Base-by-base conservation (phyloP, 495 filamentous ascomycete species). In the Parachaetomium inaequale region DNA sequence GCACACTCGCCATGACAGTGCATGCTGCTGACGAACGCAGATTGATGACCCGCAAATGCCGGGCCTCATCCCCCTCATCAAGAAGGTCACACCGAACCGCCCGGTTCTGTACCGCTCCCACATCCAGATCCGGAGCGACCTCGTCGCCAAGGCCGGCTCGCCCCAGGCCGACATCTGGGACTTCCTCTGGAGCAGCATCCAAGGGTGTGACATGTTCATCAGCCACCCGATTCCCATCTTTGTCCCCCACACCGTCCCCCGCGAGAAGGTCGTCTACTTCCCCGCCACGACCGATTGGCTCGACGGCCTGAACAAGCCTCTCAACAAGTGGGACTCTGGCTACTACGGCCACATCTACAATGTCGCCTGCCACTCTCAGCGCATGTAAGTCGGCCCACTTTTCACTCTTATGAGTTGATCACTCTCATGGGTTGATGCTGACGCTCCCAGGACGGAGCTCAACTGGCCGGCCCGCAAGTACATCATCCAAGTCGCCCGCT, bases 21-120 rank as follows among this genome's bases (percentile, higher is more conserved):
- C 23, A 62, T 61, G 62, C 64, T 61, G 62, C 64, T 68, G 52
- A 67, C 54, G 8, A 21, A 3, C 55, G 7, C 59, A 83, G 81
- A 82, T 86, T 21, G 92, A 96, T 66, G 91, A 96, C 65, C 90
- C 91, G 19, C 92, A 95, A 75, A 93, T 95, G 91, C 91, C 91
- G 4, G 83, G 81, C 3, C 72, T 96, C 25, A 92, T 95, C 59
- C 86, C 87, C 1, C 74, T 95, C 17, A 90, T 91, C 66, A 93
- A 91, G 72, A 68, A 83, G 32, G 40, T 79, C 15, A 88, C 88
- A 0, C 89, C 91, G 5, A 69, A 88, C n/a, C 80, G 91, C 32
- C 91, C 91, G 7, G 81, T 96, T 43, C 83, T 94, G 50, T 95
- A 85, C 70, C 84, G 91, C 14, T 90, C 86, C 56, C 91, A 95